These are phyloP conservation scores for Rhododendron griersonianum DNA, from an alignment of 148 eudicot genomes.

Conservation along the genomic window DNA sequence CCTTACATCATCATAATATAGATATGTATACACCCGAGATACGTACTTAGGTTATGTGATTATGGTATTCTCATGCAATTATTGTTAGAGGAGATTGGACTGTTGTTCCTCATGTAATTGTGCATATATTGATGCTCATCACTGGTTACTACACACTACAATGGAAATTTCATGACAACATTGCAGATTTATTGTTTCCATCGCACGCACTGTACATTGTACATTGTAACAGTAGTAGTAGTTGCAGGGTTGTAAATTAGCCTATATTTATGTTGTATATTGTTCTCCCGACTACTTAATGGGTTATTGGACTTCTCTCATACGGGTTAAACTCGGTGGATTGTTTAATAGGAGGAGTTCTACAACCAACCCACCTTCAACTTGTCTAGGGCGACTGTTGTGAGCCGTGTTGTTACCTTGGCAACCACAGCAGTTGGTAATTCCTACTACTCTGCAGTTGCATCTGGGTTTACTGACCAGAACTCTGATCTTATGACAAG, in stretches of 20 bases:
- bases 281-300: neutral
- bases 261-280: neutral
- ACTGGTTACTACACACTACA: too few species aligned
- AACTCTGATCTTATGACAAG: constrained; percentile 61
- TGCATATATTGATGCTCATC: neutral
- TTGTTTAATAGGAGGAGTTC: constrained; percentile 48
- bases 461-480: constrained; percentile 55
- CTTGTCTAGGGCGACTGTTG: constrained; percentile 39
- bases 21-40: neutral
- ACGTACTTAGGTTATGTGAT: neutral
- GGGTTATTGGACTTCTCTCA: neutral
- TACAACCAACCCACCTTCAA: constrained; percentile 49
- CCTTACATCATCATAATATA: neutral
- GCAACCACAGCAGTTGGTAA: constrained; percentile 40
- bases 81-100: neutral
- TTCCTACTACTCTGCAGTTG: constrained; percentile 34
- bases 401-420: constrained; percentile 30
- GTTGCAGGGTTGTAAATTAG: neutral
- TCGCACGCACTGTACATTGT: neutral
- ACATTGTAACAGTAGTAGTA: neutral
- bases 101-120: neutral
- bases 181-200: neutral
- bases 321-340: neutral
- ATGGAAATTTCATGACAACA: neutral
- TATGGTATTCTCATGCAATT: neutral